A percentile compares a stretch with the other conserved stretches of the same genome.
These are phyloP conservation scores for Macadamia tetraphylla DNA, from an alignment of 164 flowering plant genomes.

Conservation along the genomic window DNA sequence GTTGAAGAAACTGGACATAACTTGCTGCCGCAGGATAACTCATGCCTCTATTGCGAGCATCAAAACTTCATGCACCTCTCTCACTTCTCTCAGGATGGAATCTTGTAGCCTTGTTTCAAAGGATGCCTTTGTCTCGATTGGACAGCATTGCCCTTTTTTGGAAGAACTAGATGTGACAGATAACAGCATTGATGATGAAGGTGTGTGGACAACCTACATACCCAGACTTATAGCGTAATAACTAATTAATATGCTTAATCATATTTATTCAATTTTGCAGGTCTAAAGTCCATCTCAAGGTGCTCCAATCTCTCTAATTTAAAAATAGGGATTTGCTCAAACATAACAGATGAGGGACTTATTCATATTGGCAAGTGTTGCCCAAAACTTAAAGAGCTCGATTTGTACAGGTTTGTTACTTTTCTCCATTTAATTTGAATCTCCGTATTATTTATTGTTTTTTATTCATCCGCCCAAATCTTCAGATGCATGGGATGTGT, in stretches of 20 bases:
- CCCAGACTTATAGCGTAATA: background rate
- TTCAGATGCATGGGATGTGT: too few relatives aligned
- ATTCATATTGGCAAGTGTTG: conserved; percentile 50
- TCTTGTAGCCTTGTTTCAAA: conserved; percentile 60
- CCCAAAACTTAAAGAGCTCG: conserved; percentile 70
- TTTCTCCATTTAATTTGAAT: background rate
- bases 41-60: conserved; percentile 53
- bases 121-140: conserved; percentile 73
- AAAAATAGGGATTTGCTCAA: conserved; percentile 80
- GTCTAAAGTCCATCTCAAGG: conserved; percentile 61
- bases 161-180: conserved; percentile 88
- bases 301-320: conserved; percentile 54
- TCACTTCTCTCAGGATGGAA: conserved; percentile 79
- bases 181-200: conserved; percentile 78
- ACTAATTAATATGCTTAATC: background rate
- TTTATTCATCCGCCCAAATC: too few relatives aligned
- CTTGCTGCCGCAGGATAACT: conserved; percentile 84
- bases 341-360: conserved; percentile 70
- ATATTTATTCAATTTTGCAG: conserved; percentile 31
- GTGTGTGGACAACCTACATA: conserved; percentile 22
- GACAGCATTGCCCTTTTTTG: conserved; percentile 52
- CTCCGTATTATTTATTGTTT: background rate
- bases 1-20: conserved; percentile 70
- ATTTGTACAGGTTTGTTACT: conserved; percentile 71
- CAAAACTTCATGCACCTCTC: conserved; percentile 55